These are phyloP conservation scores for Trichoderma sp. DNA, from an alignment of 2,329 filamentous ascomycete species.

Conservation along the genomic window DNA sequence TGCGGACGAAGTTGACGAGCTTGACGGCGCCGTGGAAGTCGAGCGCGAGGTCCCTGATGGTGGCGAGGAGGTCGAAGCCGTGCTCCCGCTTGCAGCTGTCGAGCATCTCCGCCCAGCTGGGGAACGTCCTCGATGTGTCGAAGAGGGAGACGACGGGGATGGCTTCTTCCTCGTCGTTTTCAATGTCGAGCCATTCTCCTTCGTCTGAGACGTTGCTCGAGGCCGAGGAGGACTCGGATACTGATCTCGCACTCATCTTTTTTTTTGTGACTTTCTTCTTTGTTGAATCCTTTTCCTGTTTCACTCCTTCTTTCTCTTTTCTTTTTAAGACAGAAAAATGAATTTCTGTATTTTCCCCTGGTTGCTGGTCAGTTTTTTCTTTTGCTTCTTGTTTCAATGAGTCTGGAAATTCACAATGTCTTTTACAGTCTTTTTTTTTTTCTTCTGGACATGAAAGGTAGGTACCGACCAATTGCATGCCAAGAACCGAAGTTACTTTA, in stretches of 20 bases:
- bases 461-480: not conserved
- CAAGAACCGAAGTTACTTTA: not conserved
- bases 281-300: not conserved
- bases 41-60: slow-evolving; percentile 59
- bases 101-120: slow-evolving; percentile 66
- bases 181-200: slow-evolving; percentile 57
- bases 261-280: not conserved
- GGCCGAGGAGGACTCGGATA: slow-evolving; percentile 5
- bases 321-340: not conserved
- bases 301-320: not conserved
- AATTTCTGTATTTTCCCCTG: not conserved
- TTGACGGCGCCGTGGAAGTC: slow-evolving; percentile 76
- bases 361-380: not conserved
- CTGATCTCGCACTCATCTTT: slow-evolving; percentile 25
- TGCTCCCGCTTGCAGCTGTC: slow-evolving; percentile 67
- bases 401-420: not conserved
- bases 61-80: slow-evolving; percentile 66
- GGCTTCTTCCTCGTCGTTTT: slow-evolving; percentile 65
- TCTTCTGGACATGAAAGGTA: not conserved
- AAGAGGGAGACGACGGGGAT: slow-evolving; percentile 68
- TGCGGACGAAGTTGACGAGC: slow-evolving; percentile 70
- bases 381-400: not conserved
- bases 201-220: slow-evolving; percentile 39
- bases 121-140: slow-evolving; percentile 63
- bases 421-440: not conserved